A percentile compares a stretch with the other conserved stretches of the same genome.
Conservation (phyloP, 225 moss, liverwort and hornwort species). For the Anthoceros angustus region DNA sequence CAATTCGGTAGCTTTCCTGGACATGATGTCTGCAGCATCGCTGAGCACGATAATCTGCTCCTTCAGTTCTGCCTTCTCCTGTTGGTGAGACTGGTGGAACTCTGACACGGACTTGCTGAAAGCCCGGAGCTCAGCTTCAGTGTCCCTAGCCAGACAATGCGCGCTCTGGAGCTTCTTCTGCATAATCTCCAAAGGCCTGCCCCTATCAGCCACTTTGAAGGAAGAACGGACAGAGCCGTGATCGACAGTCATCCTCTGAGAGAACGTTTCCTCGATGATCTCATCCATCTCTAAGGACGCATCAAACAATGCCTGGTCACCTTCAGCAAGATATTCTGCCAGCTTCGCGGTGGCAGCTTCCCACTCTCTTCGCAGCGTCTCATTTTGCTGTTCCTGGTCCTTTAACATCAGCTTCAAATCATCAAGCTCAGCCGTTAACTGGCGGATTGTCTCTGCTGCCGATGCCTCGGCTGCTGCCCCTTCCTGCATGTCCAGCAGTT, state of each 20-base stretch:
- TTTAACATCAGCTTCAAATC: conserved; percentile 23
- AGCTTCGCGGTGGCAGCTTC: conserved; percentile 42
- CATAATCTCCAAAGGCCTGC: conserved; percentile 33
- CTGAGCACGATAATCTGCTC: conserved; percentile 14
- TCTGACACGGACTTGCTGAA: conserved; percentile 29
- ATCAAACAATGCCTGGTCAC: conserved; percentile 54
- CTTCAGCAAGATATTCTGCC: conserved; percentile 49
- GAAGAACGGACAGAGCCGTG: conserved; percentile 6
- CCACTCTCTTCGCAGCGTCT: conserved; percentile 33
- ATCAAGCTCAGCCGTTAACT: conserved; percentile 38
- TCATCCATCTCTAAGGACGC: conserved; percentile 58
- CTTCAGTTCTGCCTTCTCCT: conserved; percentile 15
- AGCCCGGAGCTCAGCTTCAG: conserved; percentile 41
- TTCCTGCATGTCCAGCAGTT: conserved; percentile 37
- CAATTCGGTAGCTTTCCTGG: background rate
- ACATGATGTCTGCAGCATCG: conserved; percentile 15
- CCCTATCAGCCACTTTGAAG: conserved; percentile 23
- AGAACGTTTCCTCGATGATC: conserved; percentile 35
- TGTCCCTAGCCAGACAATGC: conserved; percentile 43
- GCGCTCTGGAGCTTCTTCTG: conserved; percentile 38
- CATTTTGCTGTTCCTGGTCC: conserved; percentile 39
- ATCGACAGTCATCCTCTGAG: conserved; percentile 14
- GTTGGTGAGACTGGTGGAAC: conserved; percentile 11
- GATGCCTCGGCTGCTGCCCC: conserved; percentile 29
- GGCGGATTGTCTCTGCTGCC: conserved; percentile 23